Evolutionary conservation across 2,329 filamentous ascomycete species (phyloP), one percentile per base, ranked within the genome.

Genomic region (Emericellopsis cladophorae): DNA sequence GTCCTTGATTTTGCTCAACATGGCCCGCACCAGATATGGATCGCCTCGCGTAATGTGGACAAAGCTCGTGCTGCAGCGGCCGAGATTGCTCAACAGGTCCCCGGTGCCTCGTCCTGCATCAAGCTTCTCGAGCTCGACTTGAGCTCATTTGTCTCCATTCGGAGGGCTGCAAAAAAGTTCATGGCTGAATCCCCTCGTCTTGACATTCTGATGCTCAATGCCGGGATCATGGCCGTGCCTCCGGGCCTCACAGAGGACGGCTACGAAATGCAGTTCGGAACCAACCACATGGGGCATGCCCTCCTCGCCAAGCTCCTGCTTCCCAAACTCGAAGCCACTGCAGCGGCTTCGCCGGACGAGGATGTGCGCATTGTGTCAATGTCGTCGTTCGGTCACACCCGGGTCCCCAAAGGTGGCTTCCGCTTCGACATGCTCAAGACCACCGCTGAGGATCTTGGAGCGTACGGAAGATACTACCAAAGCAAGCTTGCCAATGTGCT

Each of bases 11-110:
- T 42, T 5, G 40, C 42, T 18, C 26, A 39, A 12, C 42, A 48
- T 37, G n/a, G 24, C 2, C 46, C 46, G 14, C 31, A 34, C 5
- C 34, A 42, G 16, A 42, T 48, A 36, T 48, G 33, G 29, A 12
- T 42, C 9, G 24, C 36, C 4, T 22, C 41, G 32, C 66, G 75
- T 2, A 65, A 58, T 2, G 12, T 67, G 0, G 57, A 61, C 3
- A 76, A 74, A 42, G 75, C 63, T 22, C 51, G 70, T 1, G 49
- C 50, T 2, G 72, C 70, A 3, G 59, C 68, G 26, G 39, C 55
- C 3, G 46, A 52, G 1, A 44, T 73, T 7, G 48, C 58, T 31
- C 45, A 49, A 6, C 67, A 74, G 40, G 50, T 60, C 11, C 52
- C 67, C 0, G 37, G n/a, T 5, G 41, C 41, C 21, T 18, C 12